Conservation (phyloP, 2,329 filamentous ascomycete genomes). For the Xylaria sp. region DNA sequence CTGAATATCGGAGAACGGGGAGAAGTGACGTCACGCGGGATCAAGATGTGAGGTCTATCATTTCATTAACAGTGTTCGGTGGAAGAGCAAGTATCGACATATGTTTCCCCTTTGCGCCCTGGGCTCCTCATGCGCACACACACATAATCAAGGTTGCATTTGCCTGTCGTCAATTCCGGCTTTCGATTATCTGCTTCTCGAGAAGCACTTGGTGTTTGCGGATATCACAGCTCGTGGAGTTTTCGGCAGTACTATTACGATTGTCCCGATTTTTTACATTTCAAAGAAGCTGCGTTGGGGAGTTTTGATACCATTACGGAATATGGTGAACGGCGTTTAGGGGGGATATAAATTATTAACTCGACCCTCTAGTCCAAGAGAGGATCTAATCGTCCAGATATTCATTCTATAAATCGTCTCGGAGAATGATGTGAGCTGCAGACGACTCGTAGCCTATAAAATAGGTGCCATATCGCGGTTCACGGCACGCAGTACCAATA, state of each 20-base stretch:
- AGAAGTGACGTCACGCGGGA: conserved; percentile 68
- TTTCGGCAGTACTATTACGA: conserved; percentile 15
- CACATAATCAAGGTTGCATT: neutral
- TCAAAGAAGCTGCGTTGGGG: neutral
- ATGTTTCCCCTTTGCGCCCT: neutral
- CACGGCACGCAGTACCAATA: conserved; percentile 3
- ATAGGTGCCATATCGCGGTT: neutral
- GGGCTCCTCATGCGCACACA: neutral
- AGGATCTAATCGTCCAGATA: neutral
- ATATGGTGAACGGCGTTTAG: conserved; percentile 26
- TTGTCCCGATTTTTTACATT: neutral
- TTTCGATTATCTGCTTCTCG: conserved; percentile 1
- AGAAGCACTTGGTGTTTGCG: neutral
- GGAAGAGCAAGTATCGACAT: neutral
- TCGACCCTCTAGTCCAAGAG: conserved; percentile 2
- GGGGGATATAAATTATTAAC: neutral
- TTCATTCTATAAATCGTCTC: neutral
- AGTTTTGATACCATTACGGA: conserved; percentile 31
- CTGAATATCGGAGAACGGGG: conserved; percentile 72
- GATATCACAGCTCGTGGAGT: conserved; percentile 4
- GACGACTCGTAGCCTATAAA: conserved; percentile 14
- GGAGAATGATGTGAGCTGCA: neutral
- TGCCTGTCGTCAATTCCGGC: neutral
- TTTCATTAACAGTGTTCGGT: neutral
- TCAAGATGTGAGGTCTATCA: conserved; percentile 55